Evolutionary conservation across 2,329 filamentous ascomycete species (phyloP).

Genomic region (Neofusicoccum cordaticola): DNA sequence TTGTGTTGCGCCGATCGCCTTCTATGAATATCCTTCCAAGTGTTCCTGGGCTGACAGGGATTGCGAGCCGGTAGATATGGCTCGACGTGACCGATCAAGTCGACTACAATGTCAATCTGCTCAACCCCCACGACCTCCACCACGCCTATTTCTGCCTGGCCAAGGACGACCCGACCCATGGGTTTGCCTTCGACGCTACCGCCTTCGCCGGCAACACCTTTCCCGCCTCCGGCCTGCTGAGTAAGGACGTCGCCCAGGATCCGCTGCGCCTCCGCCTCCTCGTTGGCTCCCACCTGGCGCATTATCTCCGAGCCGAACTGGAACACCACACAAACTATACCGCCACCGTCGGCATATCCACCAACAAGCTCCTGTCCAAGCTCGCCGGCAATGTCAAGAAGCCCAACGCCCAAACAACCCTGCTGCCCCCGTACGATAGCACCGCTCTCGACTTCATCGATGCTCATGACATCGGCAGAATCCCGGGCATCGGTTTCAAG

Average conservation of each 20-base stretch:
- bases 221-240: slow-evolving; percentile 33
- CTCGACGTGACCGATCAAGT: slow-evolving; percentile 84
- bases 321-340: slow-evolving; percentile 80
- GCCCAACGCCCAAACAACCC: slow-evolving; percentile 80
- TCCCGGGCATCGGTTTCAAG: slow-evolving; percentile 84
- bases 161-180: slow-evolving; percentile 68
- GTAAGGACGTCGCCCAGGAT: slow-evolving; percentile 23
- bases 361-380: slow-evolving; percentile 83
- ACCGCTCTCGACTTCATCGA: slow-evolving; percentile 72
- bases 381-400: slow-evolving; percentile 82
- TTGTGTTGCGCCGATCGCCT: not conserved
- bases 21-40: not conserved
- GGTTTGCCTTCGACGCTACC: slow-evolving; percentile 76
- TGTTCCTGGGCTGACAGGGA: not conserved
- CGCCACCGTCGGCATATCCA: slow-evolving; percentile 81
- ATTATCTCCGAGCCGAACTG: slow-evolving; percentile 68
- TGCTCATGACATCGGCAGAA: slow-evolving; percentile 68
- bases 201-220: slow-evolving; percentile 63
- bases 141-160: slow-evolving; percentile 80
- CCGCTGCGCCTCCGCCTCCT: slow-evolving; percentile 59
- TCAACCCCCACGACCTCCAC: slow-evolving; percentile 64
- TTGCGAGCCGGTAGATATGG: slow-evolving; percentile 49
- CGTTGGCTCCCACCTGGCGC: slow-evolving; percentile 77
- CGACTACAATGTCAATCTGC: slow-evolving; percentile 70
- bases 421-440: slow-evolving; percentile 64